Evolutionary conservation across 257 asterid species (phyloP).

Genomic region (Solanum ossicruentum): DNA sequence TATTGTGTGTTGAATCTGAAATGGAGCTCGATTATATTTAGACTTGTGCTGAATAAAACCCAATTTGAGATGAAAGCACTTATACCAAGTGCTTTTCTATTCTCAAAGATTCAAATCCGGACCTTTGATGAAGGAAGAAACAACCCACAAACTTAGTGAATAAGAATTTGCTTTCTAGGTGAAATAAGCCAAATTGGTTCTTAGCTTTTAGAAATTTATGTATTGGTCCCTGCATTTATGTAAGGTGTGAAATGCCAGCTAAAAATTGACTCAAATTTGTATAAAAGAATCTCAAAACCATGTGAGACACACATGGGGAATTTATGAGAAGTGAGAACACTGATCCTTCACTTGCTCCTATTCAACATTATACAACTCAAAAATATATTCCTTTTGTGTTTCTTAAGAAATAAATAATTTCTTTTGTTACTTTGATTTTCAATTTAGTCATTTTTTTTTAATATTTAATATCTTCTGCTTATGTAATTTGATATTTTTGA

Average conservation of each 20-base stretch:
- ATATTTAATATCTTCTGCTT: too few relatives aligned
- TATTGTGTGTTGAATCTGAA: too few relatives aligned
- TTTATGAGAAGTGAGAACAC: constrained; percentile 5
- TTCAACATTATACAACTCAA: background rate
- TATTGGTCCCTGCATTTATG: constrained; percentile 18
- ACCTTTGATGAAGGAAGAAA: too few relatives aligned
- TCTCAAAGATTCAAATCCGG: too few relatives aligned
- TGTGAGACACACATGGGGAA: constrained; percentile 17
- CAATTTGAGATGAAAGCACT: too few relatives aligned
- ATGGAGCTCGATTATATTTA: too few relatives aligned
- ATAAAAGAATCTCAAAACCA: constrained; percentile 8
- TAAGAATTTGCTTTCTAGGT: background rate
- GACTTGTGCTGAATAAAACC: too few relatives aligned
- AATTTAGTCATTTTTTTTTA: too few relatives aligned
- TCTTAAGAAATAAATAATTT: background rate
- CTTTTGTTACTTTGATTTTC: too few relatives aligned
- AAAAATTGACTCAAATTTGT: constrained; percentile 3
- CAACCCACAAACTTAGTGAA: background rate
- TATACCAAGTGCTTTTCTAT: too few relatives aligned
- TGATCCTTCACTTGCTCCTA: background rate
- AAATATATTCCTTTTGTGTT: background rate
- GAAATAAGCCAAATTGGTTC: background rate
- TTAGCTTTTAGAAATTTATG: background rate
- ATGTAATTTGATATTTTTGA: too few relatives aligned
- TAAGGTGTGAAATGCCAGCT: constrained; percentile 23